Evolutionary conservation across 2,329 filamentous ascomycete genomes (phyloP).

Genomic region (Aspergillus ibericus): DNA sequence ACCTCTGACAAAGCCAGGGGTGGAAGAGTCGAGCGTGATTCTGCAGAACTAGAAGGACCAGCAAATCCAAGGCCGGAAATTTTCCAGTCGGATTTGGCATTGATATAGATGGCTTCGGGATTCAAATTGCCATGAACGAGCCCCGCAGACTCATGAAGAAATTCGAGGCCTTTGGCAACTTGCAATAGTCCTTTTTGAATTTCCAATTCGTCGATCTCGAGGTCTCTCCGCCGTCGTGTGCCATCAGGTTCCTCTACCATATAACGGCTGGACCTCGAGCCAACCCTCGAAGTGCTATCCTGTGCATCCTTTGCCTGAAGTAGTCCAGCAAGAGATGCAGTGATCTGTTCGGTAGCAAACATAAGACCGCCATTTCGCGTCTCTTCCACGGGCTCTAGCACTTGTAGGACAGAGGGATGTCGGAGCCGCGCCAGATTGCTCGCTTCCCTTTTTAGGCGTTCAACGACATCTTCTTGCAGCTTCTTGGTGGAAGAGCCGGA

Average conservation of each 20-base stretch:
- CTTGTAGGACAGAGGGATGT: slow-evolving; percentile 87
- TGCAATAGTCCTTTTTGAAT: slow-evolving; percentile 96
- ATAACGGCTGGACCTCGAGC: slow-evolving; percentile 73
- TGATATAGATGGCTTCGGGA: slow-evolving; percentile 89
- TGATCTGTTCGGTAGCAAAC: slow-evolving; percentile 92
- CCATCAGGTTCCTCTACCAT: slow-evolving; percentile 78
- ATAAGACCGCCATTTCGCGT: slow-evolving; percentile 87
- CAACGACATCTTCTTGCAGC: slow-evolving; percentile 83
- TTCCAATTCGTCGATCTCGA: slow-evolving; percentile 95
- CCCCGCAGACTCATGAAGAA: slow-evolving; percentile 90
- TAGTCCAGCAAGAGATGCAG: slow-evolving; percentile 78
- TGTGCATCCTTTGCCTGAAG: slow-evolving; percentile 87
- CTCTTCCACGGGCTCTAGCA: slow-evolving; percentile 94
- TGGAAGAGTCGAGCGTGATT: slow-evolving; percentile 71
- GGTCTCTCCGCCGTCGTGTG: slow-evolving; percentile 69
- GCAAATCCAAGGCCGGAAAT: slow-evolving; percentile 92
- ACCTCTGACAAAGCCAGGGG: slow-evolving; percentile 81
- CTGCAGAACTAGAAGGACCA: slow-evolving; percentile 74
- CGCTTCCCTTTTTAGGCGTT: slow-evolving; percentile 87
- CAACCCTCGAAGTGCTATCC: slow-evolving; percentile 67
- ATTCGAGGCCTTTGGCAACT: slow-evolving; percentile 90
- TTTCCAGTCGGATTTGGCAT: slow-evolving; percentile 98
- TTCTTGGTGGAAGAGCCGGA: slow-evolving; percentile 69
- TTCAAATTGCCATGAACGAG: slow-evolving; percentile 93
- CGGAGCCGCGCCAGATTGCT: slow-evolving; percentile 82